phyloP scores from a whole-genome alignment of 306 rosid genomes.

The Benincasa hispida region DNA sequence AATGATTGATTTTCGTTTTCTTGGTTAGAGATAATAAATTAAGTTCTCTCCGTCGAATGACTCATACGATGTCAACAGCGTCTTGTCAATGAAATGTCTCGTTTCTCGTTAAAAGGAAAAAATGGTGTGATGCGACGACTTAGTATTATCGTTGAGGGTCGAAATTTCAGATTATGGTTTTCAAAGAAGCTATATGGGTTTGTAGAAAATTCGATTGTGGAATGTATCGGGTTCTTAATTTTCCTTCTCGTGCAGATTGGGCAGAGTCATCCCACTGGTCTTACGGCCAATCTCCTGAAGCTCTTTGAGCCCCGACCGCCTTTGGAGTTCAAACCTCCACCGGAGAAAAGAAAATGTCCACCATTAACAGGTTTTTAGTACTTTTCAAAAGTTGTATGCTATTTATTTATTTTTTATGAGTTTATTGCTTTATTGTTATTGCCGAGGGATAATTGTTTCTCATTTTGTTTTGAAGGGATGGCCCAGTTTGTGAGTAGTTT shows the following conservation, averaged over 20 bases:
- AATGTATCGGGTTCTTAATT: neutral
- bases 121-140: neutral
- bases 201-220: neutral
- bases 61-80: neutral
- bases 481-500: constrained; percentile 77
- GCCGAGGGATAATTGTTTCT: neutral
- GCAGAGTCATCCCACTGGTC: constrained; percentile 97
- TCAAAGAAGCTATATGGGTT: neutral
- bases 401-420: neutral
- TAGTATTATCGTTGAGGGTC: neutral
- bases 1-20: neutral
- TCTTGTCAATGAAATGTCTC: neutral
- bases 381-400: neutral
- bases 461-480: constrained; percentile 41
- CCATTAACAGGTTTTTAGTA: constrained; percentile 51
- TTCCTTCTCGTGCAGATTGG: constrained; percentile 53
- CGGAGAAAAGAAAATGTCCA: constrained; percentile 86
- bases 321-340: constrained; percentile 87
- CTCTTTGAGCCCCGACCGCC: constrained; percentile 99
- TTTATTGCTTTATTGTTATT: neutral
- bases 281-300: constrained; percentile 73
- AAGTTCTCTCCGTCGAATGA: neutral
- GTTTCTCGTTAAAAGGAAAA: neutral
- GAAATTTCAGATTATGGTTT: neutral
- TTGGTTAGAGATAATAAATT: neutral